Base-by-base conservation (phyloP, 352 stramenopile species). In the Phytophthora vignae region DNA sequence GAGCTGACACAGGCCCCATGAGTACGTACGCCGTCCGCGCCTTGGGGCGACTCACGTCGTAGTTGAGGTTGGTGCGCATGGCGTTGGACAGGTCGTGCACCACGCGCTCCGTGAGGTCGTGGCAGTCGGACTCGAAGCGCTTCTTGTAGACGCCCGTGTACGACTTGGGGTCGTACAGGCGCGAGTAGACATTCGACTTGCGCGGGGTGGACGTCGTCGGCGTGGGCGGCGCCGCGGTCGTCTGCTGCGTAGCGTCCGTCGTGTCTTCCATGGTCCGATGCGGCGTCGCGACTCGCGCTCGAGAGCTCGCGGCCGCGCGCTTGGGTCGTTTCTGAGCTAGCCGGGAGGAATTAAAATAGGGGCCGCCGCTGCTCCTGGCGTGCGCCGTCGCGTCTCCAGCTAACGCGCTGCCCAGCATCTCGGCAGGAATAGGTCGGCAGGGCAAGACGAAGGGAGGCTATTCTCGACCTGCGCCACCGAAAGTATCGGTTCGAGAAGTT, bases 111-210 rank as follows among this genome's bases (percentile, higher is more conserved):
- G 73, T 87, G 25, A 83, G 67, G 59, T 88, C 77, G 55, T 84
- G 66, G 59, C 69, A 82, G 54, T 86, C 77, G 22, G 65, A 54
- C 59, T 91, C 81, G 57, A 91, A 90, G 29, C 84, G 82, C 61
- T 90, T 90, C 55, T 77, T 77, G 65, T 88, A 89, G 42, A 90
- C 74, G 27, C 84, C 84, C n/a, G 83, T 90, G 77, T 88, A 90
- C 48, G 78, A 91, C 29, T 85, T 81, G 11, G 76, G 82, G 63
- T 91, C 84, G 58, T 78, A 79, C 66, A 90, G 72, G 5, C 84
- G 73, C 59, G 79, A 76, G 69, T 89, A 91, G 40, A 91, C 81
- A 61, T 86, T 79, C 4, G 61, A 50, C 55, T 78, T 78, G 50
- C 61, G 71, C 33, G 68, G 22, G 14, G 69, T 65, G 46, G 60